Evolutionary conservation across 352 stramenopile species (phyloP).

Genomic region (Peronospora destructor): DNA sequence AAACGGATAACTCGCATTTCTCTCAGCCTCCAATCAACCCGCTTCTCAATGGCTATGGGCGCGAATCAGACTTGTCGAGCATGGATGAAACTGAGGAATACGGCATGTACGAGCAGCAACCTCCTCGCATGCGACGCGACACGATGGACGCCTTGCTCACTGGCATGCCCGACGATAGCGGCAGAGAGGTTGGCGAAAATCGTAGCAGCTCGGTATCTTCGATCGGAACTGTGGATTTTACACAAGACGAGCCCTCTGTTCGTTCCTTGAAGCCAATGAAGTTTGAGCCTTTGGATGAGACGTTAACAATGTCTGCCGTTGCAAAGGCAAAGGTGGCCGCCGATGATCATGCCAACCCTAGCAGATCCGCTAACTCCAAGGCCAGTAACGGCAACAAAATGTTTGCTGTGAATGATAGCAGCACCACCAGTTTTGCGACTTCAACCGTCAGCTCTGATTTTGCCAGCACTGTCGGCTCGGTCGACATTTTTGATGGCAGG

Average conservation of each 20-base stretch:
- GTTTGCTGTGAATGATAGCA: slow-evolving; percentile 27
- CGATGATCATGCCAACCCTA: slow-evolving; percentile 6
- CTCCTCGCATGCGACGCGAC: slow-evolving; percentile 23
- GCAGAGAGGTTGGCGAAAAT: slow-evolving; percentile 15
- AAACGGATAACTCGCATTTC: slow-evolving; percentile 22
- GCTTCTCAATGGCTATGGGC: slow-evolving; percentile 32
- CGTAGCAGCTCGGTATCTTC: slow-evolving; percentile 36
- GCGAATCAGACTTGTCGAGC: slow-evolving; percentile 57
- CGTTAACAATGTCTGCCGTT: slow-evolving; percentile 29
- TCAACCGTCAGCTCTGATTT: slow-evolving; percentile 27
- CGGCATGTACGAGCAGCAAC: slow-evolving; percentile 36
- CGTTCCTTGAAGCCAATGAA: slow-evolving; percentile 17
- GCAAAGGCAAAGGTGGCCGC: slow-evolving; percentile 10
- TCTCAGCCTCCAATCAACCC: slow-evolving; percentile 36
- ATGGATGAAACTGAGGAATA: slow-evolving; percentile 48
- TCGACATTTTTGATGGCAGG: slow-evolving; percentile 25
- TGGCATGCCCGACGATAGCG: slow-evolving; percentile 14
- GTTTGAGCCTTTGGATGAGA: slow-evolving; percentile 34
- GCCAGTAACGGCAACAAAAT: slow-evolving; percentile 23
- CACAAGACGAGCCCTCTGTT: slow-evolving; percentile 32
- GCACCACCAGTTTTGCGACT: slow-evolving; percentile 16
- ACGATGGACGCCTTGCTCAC: slow-evolving; percentile 30
- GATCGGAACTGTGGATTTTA: slow-evolving; percentile 56
- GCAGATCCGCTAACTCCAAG: slow-evolving; percentile 17
- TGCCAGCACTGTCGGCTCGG: slow-evolving; percentile 29